Percentiles rank a stretch among this genome's conserved stretches.
Conservation (phyloP, 768 basidiomycete genomes). For the Panaeolus cyanescens region DNA sequence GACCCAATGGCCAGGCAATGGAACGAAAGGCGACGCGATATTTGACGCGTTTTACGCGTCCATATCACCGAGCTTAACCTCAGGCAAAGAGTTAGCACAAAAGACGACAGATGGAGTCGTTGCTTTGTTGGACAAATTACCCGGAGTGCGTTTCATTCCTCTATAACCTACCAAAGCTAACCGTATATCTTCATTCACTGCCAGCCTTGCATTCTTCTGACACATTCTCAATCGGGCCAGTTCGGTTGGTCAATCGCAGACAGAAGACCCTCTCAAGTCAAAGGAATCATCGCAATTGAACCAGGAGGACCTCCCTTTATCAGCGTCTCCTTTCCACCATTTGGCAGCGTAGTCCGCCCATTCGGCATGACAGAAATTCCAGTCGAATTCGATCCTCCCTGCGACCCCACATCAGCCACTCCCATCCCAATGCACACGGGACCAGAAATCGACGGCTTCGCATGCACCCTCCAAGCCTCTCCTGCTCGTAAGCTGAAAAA, state of each 20-base stretch:
- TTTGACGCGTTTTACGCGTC: slow-evolving; percentile 51
- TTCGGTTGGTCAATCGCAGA: slow-evolving; percentile 54
- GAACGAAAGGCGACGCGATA: slow-evolving; percentile 42
- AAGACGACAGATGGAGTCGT: slow-evolving; percentile 44
- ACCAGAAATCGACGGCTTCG: slow-evolving; percentile 25
- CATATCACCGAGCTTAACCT: slow-evolving; percentile 38
- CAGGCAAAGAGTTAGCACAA: slow-evolving; percentile 33
- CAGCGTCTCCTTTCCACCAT: slow-evolving; percentile 37
- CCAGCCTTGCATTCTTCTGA: slow-evolving; percentile 47
- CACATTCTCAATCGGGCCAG: slow-evolving; percentile 52
- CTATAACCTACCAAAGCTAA: neutral
- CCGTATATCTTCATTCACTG: neutral
- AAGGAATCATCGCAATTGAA: slow-evolving; percentile 50
- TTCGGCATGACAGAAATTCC: slow-evolving; percentile 53
- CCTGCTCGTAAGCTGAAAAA: slow-evolving; percentile 46
- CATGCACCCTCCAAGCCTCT: slow-evolving; percentile 42
- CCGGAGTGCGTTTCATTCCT: slow-evolving; percentile 34
- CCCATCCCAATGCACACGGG: slow-evolving; percentile 25
- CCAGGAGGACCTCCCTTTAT: slow-evolving; percentile 53
- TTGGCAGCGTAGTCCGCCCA: slow-evolving; percentile 33
- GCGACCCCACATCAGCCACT: slow-evolving; percentile 40
- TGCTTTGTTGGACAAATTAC: slow-evolving; percentile 43
- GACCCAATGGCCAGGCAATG: slow-evolving; percentile 56
- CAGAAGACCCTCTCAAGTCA: slow-evolving; percentile 42
- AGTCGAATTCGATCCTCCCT: slow-evolving; percentile 42